A percentile compares a stretch with the other conserved stretches of the same genome.
These are phyloP conservation scores for Coffea eugenioides DNA, from an alignment of 257 asterid species.

Conservation along the genomic window DNA sequence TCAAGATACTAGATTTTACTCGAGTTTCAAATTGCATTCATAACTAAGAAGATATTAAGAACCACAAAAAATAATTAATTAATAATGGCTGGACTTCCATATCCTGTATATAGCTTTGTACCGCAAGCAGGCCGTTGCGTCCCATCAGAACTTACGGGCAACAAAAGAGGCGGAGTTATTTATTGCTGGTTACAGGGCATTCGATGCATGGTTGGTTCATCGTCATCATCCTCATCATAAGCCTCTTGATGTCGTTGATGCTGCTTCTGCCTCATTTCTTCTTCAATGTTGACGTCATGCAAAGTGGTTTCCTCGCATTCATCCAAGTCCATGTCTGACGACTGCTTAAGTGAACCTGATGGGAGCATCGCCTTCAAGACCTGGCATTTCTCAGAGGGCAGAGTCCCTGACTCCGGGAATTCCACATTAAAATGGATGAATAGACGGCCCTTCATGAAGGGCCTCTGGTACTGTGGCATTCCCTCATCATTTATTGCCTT, in stretches of 20 bases:
- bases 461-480: constrained; percentile 34
- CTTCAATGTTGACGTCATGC: constrained; percentile 30
- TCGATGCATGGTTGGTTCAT: constrained; percentile 22
- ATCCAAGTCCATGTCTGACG: constrained; percentile 17
- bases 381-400: constrained; percentile 18
- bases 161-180: not conserved
- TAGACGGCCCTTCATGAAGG: constrained; percentile 37
- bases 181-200: constrained; percentile 38
- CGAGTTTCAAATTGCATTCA: not conserved
- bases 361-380: constrained; percentile 19
- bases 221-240: constrained; percentile 26
- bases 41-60: not conserved
- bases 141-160: not conserved
- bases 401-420: constrained; percentile 32
- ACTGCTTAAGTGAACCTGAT: not conserved
- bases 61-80: not conserved
- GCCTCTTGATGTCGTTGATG: constrained; percentile 28
- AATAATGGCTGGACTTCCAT: not conserved
- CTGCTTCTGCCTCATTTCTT: constrained; percentile 34
- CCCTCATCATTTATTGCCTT: constrained; percentile 45
- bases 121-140: not conserved
- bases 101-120: not conserved
- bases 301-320: constrained; percentile 30
- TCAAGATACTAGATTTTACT: not conserved
- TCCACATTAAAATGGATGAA: constrained; percentile 37